Evolutionary conservation across 2,329 filamentous ascomycete species (phyloP).

Genomic region (Talaromyces albobiverticillius): DNA sequence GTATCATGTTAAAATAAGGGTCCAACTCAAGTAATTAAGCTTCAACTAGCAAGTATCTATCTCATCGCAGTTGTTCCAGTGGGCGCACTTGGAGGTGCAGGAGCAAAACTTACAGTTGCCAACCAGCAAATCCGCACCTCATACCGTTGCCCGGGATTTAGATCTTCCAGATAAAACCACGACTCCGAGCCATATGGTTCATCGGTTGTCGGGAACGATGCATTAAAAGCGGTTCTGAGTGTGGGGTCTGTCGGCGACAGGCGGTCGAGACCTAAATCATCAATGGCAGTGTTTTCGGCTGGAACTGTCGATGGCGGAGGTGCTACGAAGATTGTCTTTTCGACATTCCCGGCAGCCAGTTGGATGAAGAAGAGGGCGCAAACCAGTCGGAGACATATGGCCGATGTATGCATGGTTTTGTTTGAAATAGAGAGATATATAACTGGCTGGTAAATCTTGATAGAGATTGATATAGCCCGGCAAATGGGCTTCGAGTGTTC

Average conservation of each 20-base stretch:
- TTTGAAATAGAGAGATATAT: neutral
- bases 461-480: neutral
- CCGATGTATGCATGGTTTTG: constrained; percentile 4
- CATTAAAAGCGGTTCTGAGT: constrained; percentile 63
- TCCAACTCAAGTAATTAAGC: neutral
- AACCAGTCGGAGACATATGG: constrained; percentile 10
- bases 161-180: constrained; percentile 73
- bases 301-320: constrained; percentile 60
- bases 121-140: constrained; percentile 93
- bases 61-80: no score
- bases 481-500: no score
- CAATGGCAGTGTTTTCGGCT: constrained; percentile 53
- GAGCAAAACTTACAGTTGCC: constrained; percentile 68
- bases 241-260: constrained; percentile 58
- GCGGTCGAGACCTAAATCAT: constrained; percentile 61
- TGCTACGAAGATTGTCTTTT: constrained; percentile 85
- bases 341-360: constrained; percentile 66
- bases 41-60: neutral
- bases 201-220: constrained; percentile 62
- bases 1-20: neutral
- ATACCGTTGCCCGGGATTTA: constrained; percentile 74
- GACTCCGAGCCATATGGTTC: constrained; percentile 59
- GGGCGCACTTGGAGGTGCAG: no score
- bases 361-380: constrained; percentile 16
- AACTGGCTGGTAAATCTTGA: neutral